phyloP scores from a whole-genome alignment of 2,329 filamentous ascomycete genomes.

The Neobulgaria alba region DNA sequence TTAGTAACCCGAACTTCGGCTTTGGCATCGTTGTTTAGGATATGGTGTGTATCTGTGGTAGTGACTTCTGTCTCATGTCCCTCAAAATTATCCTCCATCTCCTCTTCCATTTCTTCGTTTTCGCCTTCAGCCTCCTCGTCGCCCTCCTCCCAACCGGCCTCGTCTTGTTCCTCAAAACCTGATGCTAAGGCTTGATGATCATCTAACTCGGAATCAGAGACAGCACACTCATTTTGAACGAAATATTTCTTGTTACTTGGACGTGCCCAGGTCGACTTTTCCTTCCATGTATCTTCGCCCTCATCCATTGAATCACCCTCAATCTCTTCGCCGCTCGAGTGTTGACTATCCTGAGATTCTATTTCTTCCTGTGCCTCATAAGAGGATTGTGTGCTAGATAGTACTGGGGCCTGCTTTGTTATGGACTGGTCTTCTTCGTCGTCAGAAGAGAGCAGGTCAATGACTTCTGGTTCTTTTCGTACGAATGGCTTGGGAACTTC shows the following conservation, averaged over 20 bases:
- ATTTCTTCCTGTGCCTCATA: too few species aligned
- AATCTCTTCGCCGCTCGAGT: too few species aligned
- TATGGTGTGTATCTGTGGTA: too few species aligned
- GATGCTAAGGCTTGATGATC: conserved; percentile 24
- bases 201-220: too few species aligned
- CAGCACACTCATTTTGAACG: too few species aligned
- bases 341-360: too few species aligned
- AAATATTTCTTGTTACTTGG: too few species aligned
- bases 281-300: too few species aligned
- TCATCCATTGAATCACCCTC: too few species aligned
- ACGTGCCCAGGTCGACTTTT: too few species aligned
- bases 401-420: background rate
- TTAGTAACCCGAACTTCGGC: background rate
- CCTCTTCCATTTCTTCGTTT: conserved; percentile 8
- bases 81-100: conserved; percentile 4
- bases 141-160: conserved; percentile 4
- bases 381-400: background rate
- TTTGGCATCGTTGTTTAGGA: background rate
- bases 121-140: conserved; percentile 3
- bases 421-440: conserved; percentile 17
- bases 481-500: background rate
- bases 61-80: too few species aligned
- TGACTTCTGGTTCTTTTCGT: conserved; percentile 20
- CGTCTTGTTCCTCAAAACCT: conserved; percentile 5
- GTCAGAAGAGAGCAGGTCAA: conserved; percentile 29